Conservation (phyloP, 2,329 filamentous ascomycete species). For the Pseudogymnoascus destructans region DNA sequence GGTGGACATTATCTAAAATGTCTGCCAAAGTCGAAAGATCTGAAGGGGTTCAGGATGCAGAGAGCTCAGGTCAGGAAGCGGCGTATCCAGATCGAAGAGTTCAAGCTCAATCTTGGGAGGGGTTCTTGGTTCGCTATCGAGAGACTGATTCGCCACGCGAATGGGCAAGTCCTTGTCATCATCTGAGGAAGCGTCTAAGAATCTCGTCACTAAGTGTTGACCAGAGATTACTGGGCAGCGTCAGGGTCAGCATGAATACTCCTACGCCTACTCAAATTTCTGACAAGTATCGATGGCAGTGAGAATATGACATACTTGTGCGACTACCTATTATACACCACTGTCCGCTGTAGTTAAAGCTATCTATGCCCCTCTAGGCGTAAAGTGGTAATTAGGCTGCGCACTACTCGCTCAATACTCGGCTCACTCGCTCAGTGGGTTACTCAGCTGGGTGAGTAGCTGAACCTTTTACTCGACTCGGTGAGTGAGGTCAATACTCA, state of each 20-base stretch:
- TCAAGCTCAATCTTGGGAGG: conserved; percentile 35
- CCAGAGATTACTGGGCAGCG: conserved; percentile 20
- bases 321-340: too few species aligned
- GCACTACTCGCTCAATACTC: too few species aligned
- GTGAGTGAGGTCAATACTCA: too few species aligned
- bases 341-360: too few species aligned
- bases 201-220: conserved; percentile 24
- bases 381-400: not conserved
- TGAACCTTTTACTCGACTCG: too few species aligned
- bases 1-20: conserved; percentile 59
- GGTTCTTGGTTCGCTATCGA: conserved; percentile 30
- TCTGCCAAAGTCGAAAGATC: conserved; percentile 54
- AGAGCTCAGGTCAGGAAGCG: conserved; percentile 30
- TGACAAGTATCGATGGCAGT: conserved; percentile 19
- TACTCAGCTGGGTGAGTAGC: too few species aligned
- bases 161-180: conserved; percentile 20
- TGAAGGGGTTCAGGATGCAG: conserved; percentile 46
- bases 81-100: conserved; percentile 36
- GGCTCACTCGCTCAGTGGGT: too few species aligned
- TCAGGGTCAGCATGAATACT: not conserved
- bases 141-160: conserved; percentile 10
- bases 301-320: not conserved
- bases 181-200: conserved; percentile 24
- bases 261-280: conserved; percentile 17
- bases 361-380: too few species aligned